Evolutionary conservation across 257 asterid species (phyloP).

Genomic region (Nicotiana obtusifolia): DNA sequence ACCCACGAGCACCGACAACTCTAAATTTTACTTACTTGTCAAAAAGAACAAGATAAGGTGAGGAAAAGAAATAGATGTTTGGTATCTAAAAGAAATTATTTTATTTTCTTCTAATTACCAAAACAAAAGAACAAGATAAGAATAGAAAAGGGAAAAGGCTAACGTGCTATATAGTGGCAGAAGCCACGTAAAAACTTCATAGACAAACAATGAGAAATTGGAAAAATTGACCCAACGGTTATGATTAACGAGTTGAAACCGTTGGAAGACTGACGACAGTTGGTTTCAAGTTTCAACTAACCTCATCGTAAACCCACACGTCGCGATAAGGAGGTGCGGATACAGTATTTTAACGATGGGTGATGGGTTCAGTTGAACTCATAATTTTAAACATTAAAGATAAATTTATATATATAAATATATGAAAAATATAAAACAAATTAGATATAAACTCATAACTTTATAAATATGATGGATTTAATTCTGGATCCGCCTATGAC

Average conservation of each 20-base stretch:
- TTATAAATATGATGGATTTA: too few relatives aligned
- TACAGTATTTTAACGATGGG: too few relatives aligned
- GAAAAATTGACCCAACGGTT: neutral
- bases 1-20: neutral
- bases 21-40: neutral
- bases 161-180: neutral
- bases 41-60: neutral
- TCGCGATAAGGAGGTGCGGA: neutral
- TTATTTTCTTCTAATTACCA: neutral
- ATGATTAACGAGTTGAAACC: neutral
- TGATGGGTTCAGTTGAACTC: too few relatives aligned
- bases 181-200: neutral
- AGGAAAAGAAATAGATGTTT: neutral
- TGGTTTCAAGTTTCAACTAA: neutral
- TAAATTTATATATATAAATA: too few relatives aligned
- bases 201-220: neutral
- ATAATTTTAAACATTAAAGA: too few relatives aligned
- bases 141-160: neutral
- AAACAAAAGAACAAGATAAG: neutral
- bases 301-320: neutral
- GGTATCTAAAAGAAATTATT: neutral
- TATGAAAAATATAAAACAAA: too few relatives aligned
- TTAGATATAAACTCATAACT: too few relatives aligned
- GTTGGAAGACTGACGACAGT: neutral
- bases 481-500: too few relatives aligned